These are phyloP conservation scores for Tuber aestivum DNA, from an alignment of 495 filamentous ascomycete genomes.

Conservation along the genomic window DNA sequence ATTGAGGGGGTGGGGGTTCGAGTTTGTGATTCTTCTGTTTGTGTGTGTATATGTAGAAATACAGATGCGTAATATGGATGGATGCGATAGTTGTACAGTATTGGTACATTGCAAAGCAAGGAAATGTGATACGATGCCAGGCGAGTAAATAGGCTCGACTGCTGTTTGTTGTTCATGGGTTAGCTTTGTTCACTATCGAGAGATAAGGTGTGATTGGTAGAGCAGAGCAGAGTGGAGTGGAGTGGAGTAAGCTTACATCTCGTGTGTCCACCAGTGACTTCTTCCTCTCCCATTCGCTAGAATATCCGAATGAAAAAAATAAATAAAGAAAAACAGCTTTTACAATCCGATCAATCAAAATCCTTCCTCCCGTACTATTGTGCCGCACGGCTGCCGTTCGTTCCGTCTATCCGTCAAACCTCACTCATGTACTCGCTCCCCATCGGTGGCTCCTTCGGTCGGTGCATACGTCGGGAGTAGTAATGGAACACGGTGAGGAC, in stretches of 20 bases:
- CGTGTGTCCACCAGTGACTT: neutral
- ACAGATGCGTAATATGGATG: neutral
- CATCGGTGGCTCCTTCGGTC: slow-evolving; percentile 18
- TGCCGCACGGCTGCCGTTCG: neutral
- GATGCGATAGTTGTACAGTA: neutral
- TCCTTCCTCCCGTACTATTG: neutral
- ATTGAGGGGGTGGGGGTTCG: neutral
- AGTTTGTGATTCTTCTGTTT: neutral
- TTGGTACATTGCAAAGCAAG: neutral
- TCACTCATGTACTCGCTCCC: slow-evolving; percentile 28
- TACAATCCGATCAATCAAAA: neutral
- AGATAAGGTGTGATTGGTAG: neutral
- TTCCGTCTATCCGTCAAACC: neutral
- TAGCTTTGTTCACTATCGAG: neutral
- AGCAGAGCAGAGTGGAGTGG: too few relatives aligned
- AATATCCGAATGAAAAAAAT: neutral
- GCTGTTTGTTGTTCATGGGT: neutral
- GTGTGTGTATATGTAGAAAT: neutral
- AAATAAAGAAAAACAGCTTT: neutral
- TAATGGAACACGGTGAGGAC: slow-evolving; percentile 39
- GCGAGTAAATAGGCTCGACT: neutral
- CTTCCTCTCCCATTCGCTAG: neutral
- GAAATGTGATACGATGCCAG: neutral
- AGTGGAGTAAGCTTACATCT: neutral
- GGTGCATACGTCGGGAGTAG: slow-evolving; percentile 35